Conservation (phyloP, 2,329 filamentous ascomycete genomes). For the Alternaria brassicicola region DNA sequence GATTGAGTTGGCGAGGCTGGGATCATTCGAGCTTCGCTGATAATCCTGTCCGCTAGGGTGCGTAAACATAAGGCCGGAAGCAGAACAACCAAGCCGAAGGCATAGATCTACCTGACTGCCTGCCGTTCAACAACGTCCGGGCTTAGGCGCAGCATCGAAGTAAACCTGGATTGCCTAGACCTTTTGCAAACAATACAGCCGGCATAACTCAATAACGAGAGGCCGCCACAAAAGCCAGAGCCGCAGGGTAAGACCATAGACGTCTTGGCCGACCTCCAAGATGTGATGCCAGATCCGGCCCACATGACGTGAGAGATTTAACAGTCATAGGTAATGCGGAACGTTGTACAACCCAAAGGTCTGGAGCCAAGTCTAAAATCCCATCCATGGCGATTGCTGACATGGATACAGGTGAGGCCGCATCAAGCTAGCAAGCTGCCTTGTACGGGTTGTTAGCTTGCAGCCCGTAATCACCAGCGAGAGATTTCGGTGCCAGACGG, state of each 20-base stretch:
- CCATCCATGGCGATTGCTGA: conserved; percentile 34
- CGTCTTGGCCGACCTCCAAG: conserved; percentile 21
- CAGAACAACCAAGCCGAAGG: conserved; percentile 33
- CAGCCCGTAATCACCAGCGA: conserved; percentile 20
- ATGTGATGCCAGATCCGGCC: conserved; percentile 35
- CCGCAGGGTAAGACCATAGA: conserved; percentile 22
- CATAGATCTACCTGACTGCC: conserved; percentile 16
- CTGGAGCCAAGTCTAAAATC: conserved; percentile 26
- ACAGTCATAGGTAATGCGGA: conserved; percentile 18
- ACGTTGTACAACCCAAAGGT: conserved; percentile 23
- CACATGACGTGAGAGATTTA: conserved; percentile 24
- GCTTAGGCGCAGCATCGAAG: conserved; percentile 20
- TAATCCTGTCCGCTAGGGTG: conserved; percentile 34
- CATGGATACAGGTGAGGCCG: conserved; percentile 27
- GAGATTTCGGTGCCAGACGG: conserved; percentile 17
- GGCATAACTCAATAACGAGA: conserved; percentile 23
- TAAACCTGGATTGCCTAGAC: conserved; percentile 28
- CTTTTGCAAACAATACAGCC: conserved; percentile 21
- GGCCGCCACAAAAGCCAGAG: conserved; percentile 22
- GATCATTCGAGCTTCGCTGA: conserved; percentile 29
- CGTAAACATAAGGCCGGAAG: conserved; percentile 28
- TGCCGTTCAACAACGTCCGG: conserved; percentile 20
- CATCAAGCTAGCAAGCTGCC: conserved; percentile 34
- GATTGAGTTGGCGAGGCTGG: conserved; percentile 36
- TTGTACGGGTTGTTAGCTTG: conserved; percentile 21